Base-by-base conservation (phyloP, 176 grass and related monocot genomes). In the Poa annua region DNA sequence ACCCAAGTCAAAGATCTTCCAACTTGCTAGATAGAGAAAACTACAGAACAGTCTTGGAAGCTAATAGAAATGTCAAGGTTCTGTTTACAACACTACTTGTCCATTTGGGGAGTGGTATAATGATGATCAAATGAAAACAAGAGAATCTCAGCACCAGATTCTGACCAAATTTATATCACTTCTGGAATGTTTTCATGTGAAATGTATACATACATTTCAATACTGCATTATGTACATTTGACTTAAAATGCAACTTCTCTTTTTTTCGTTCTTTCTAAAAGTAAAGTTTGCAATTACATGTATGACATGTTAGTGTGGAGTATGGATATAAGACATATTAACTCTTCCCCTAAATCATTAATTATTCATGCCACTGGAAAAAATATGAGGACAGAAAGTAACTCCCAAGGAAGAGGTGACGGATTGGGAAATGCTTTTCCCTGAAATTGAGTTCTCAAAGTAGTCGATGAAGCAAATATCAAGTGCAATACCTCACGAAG, bases 401-500 rank as follows among this genome's bases (percentile, higher is more conserved):
- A 65, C 11, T 71, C 50, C 59, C 19, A 80, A 39, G 41, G 64
- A 66, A 75, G 81, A 79, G 26, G 29, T 67, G 25, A 52, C 21
- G 9, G 35, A 74, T 53, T 15, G 21, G 17, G 25, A 81, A 42
- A 79, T 64, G 13, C 39, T n/a, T 11, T 83, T 83, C 32, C 6
- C 15, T 22, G 7, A 4, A 76, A 84, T 33, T n/a, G 20, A 15
- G 21, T 29, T 55, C 8, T 73, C 56, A 13, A 21, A 71, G 22
- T 39, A 20, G 42, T 35, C 59, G 8, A 49, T 69, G 52, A 62
- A 65, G 39, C 15, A 80, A 39, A 77, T n/a, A 73, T 73, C 24
- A 86, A 79, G 44, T 4, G 8, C 51, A 77, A 71, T 90, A 99
- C 97, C 91, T 99, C 97, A 89, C 97, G 97, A 82, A 99, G 97